Percentiles rank a stretch among this genome's conserved stretches.
phyloP scores from a whole-genome alignment of 1,139 yeast species.

The Scheffersomyces quercinus region DNA sequence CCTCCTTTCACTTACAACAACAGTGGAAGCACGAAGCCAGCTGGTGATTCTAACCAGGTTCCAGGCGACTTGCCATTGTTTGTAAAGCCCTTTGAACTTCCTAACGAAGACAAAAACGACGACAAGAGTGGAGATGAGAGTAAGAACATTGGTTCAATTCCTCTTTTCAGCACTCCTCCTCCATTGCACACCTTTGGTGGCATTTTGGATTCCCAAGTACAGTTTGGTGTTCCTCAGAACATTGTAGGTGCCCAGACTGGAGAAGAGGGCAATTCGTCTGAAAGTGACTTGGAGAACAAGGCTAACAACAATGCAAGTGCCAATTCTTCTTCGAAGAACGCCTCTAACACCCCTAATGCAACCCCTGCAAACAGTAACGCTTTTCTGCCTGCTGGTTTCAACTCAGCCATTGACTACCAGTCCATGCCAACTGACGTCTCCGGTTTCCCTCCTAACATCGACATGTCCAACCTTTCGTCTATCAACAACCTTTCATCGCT shows the following conservation, averaged over 20 bases:
- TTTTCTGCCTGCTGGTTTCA: too few relatives aligned
- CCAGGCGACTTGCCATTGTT: conserved; percentile 15
- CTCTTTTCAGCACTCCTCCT: conserved; percentile 26
- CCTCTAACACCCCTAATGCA: too few relatives aligned
- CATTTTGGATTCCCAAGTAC: conserved; percentile 19
- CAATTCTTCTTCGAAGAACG: too few relatives aligned
- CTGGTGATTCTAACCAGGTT: conserved; percentile 1
- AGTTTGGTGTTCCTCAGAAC: conserved; percentile 8
- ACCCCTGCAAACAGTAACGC: too few relatives aligned
- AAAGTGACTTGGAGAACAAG: not conserved
- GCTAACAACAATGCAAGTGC: too few relatives aligned
- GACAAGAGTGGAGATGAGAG: conserved; percentile 17
- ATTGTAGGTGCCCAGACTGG: not conserved
- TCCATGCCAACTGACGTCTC: too few relatives aligned
- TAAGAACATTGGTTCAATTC: conserved; percentile 13
- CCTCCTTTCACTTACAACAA: conserved; percentile 33
- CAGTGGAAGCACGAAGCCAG: conserved; percentile 4
- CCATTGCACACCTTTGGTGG: conserved; percentile 27
- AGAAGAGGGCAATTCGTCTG: not conserved
- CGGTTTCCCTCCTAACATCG: not conserved
- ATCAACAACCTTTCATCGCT: not conserved
- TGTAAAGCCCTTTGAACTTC: conserved; percentile 38
- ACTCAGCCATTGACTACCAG: too few relatives aligned
- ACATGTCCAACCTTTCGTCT: conserved; percentile 2
- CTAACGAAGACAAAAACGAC: conserved; percentile 9